Evolutionary conservation across 495 filamentous ascomycete genomes (phyloP).

Genomic region (Letharia lupina): DNA sequence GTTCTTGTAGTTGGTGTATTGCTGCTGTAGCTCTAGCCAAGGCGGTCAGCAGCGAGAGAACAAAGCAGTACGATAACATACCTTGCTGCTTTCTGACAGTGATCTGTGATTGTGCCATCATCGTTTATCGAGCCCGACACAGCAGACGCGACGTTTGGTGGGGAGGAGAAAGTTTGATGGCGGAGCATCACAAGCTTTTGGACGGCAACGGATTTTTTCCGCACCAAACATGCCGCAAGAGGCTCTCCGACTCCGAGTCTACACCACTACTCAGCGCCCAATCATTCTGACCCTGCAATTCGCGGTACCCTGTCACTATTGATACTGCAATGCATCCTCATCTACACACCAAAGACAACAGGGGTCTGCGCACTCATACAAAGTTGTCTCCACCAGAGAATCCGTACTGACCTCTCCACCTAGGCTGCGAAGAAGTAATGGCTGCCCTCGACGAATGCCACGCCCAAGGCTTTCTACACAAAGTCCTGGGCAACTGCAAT

Average conservation of each 20-base stretch:
- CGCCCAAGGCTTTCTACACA: constrained; percentile 81
- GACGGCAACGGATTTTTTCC: constrained; percentile 7
- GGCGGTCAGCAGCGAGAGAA: constrained; percentile 15
- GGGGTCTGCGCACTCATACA: constrained; percentile 46
- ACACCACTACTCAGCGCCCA: neutral
- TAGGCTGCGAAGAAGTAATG: constrained; percentile 93
- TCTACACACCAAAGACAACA: constrained; percentile 82
- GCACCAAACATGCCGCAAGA: neutral
- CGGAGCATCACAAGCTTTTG: neutral
- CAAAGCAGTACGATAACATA: constrained; percentile 30
- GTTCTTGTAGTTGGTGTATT: constrained; percentile 95
- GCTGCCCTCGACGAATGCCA: constrained; percentile 90
- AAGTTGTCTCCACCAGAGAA: constrained; percentile 5
- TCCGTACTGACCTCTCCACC: neutral
- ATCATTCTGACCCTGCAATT: neutral
- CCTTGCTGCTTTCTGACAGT: constrained; percentile 77
- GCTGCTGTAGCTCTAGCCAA: constrained; percentile 72
- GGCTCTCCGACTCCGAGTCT: neutral
- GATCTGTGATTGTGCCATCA: constrained; percentile 36
- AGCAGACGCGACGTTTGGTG: neutral
- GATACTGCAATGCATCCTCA: constrained; percentile 77
- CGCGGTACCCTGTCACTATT: neutral
- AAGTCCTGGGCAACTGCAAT: constrained; percentile 83
- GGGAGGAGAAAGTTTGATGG: neutral
- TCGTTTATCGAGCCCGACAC: neutral